Conservation (phyloP, 805 yeast genomes). For the Wickerhamiella nectarea region DNA sequence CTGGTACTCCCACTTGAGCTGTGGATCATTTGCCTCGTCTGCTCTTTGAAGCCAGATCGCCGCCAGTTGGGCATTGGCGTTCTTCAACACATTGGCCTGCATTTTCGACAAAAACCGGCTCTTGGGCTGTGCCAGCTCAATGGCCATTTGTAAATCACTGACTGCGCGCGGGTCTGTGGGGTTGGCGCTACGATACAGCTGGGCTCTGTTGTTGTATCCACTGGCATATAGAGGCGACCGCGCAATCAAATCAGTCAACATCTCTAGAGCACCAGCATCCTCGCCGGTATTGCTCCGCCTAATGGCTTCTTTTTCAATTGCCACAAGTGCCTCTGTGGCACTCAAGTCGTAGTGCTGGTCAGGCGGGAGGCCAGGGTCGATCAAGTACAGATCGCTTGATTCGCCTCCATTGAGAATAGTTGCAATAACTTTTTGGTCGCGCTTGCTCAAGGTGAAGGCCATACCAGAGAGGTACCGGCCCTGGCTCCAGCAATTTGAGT, state of each 20-base stretch:
- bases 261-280: slow-evolving; percentile 11
- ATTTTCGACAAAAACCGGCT: slow-evolving; percentile 19
- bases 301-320: slow-evolving; percentile 22
- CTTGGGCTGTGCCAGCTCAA: slow-evolving; percentile 20
- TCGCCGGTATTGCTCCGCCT: slow-evolving; percentile 9
- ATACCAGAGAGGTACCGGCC: not conserved
- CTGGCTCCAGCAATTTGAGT: not conserved
- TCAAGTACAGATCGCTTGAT: not conserved
- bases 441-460: not conserved
- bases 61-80: slow-evolving; percentile 24
- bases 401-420: slow-evolving; percentile 2
- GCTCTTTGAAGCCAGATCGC: slow-evolving; percentile 18
- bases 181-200: slow-evolving; percentile 10
- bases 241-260: slow-evolving; percentile 17
- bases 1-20: slow-evolving; percentile 20
- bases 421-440: not conserved
- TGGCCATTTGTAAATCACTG: slow-evolving; percentile 19
- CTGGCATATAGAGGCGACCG: slow-evolving; percentile 24
- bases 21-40: slow-evolving; percentile 10
- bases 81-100: slow-evolving; percentile 24
- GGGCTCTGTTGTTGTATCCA: slow-evolving; percentile 27
- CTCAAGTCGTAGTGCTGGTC: slow-evolving; percentile 4
- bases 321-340: not conserved
- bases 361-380: slow-evolving; percentile 5
- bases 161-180: slow-evolving; percentile 9